A percentile compares a stretch with the other conserved stretches of the same genome.
Evolutionary conservation across 2,329 filamentous ascomycete species (phyloP).

Genomic region (Mariannaea sp.): DNA sequence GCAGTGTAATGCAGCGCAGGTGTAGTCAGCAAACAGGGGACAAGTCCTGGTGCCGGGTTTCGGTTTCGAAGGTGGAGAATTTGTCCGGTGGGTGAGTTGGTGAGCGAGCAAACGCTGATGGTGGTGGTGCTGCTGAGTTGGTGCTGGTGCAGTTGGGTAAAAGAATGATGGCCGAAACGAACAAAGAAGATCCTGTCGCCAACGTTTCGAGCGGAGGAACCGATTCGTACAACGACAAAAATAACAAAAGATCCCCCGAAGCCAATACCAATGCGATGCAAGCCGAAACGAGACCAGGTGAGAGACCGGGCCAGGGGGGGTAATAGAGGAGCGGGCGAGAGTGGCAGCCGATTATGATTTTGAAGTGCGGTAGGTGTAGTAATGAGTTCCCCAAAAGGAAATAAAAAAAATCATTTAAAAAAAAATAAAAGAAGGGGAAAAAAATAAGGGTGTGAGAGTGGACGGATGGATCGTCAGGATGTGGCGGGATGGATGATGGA

Average conservation of each 20-base stretch:
- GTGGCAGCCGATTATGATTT: too few relatives aligned
- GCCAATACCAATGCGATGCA: slow-evolving; percentile 5
- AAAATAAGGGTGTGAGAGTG: not conserved
- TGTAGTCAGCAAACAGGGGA: slow-evolving; percentile 10
- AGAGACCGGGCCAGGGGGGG: slow-evolving; percentile 15
- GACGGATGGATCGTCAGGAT: not conserved
- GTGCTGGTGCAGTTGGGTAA: not conserved
- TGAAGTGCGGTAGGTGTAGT: too few relatives aligned
- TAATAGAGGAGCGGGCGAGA: slow-evolving; percentile 9
- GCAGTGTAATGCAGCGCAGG: slow-evolving; percentile 22
- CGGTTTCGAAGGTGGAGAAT: slow-evolving; percentile 22
- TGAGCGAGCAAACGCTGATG: slow-evolving; percentile 14
- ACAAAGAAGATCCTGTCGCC: not conserved
- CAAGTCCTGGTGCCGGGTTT: slow-evolving; percentile 18
- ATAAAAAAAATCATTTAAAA: too few relatives aligned
- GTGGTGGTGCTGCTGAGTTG: too few relatives aligned
- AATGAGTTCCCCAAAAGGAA: not conserved
- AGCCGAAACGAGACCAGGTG: slow-evolving; percentile 15
- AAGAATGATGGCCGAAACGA: not conserved
- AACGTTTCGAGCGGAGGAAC: not conserved
- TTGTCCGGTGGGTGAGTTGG: slow-evolving; percentile 13
- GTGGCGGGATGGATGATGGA: not conserved
- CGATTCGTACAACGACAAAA: slow-evolving; percentile 15
- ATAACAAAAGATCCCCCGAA: slow-evolving; percentile 8
- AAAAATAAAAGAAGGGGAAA: not conserved